phyloP scores from a whole-genome alignment of 306 rosid species.

The Cyamopsis tetragonoloba region DNA sequence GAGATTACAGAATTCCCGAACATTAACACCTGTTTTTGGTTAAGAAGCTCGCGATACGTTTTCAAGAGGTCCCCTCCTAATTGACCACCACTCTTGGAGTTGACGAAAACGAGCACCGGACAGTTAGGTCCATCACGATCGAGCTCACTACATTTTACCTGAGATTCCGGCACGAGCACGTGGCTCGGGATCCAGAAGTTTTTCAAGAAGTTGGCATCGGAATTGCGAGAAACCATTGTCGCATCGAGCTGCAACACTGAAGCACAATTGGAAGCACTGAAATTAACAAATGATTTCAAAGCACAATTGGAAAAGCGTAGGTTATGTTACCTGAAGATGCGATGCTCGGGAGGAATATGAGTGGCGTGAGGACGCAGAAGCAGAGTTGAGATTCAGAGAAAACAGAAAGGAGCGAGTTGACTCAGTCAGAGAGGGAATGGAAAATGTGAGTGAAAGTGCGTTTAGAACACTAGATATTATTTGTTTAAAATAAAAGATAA shows the following conservation, averaged over 20 bases:
- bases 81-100: conserved; percentile 95
- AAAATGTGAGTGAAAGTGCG: neutral
- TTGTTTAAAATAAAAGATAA: too few species aligned
- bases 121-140: conserved; percentile 41
- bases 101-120: conserved; percentile 84
- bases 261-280: neutral
- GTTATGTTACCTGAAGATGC: too few species aligned
- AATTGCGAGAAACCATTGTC: conserved; percentile 38
- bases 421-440: neutral
- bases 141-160: conserved; percentile 13
- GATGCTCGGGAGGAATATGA: too few species aligned
- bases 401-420: neutral
- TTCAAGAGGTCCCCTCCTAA: conserved; percentile 74
- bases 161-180: conserved; percentile 45
- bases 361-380: too few species aligned
- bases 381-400: neutral
- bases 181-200: conserved; percentile 62
- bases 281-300: neutral
- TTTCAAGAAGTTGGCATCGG: conserved; percentile 34
- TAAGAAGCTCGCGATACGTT: conserved; percentile 64
- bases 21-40: conserved; percentile 51
- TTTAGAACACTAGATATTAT: too few species aligned
- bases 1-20: neutral
- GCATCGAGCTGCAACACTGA: conserved; percentile 34
- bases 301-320: too few species aligned